phyloP scores from a whole-genome alignment of 2,329 filamentous ascomycete species.

The Orbilia oligospora region DNA sequence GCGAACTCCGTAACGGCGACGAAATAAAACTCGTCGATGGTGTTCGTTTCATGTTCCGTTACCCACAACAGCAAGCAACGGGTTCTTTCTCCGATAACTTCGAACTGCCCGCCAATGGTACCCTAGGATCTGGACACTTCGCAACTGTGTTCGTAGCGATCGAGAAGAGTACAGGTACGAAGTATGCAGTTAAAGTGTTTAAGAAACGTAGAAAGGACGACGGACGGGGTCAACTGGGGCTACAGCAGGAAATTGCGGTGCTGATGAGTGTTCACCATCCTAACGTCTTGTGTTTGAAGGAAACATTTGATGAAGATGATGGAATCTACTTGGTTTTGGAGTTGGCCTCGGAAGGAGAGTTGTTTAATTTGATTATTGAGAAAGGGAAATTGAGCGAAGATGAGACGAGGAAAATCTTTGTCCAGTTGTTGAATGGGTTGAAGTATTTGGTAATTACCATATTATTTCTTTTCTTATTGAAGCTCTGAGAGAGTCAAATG shows the following conservation, averaged over 20 bases:
- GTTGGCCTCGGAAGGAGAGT: conserved; percentile 89
- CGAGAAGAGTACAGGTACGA: conserved; percentile 84
- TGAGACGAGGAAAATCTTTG: conserved; percentile 88
- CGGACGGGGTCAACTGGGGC: conserved; percentile 82
- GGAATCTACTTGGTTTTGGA: conserved; percentile 93
- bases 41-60: conserved; percentile 90
- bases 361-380: conserved; percentile 95
- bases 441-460: conserved; percentile 85
- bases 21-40: conserved; percentile 89
- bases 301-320: conserved; percentile 92
- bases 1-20: conserved; percentile 89
- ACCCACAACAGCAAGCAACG: conserved; percentile 80
- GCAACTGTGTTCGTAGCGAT: conserved; percentile 92
- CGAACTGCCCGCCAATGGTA: conserved; percentile 77
- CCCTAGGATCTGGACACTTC: conserved; percentile 94
- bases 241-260: conserved; percentile 96
- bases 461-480: conserved; percentile 61
- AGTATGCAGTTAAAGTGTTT: conserved; percentile 95
- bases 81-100: conserved; percentile 90
- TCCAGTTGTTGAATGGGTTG: conserved; percentile 90
- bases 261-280: conserved; percentile 97
- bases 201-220: conserved; percentile 89
- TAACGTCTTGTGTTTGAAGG: conserved; percentile 91
- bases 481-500: conserved; percentile 2
- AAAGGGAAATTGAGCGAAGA: conserved; percentile 88